Evolutionary conservation across 2,329 filamentous ascomycete genomes (phyloP).

Genomic region (Coniochaeta sp.): DNA sequence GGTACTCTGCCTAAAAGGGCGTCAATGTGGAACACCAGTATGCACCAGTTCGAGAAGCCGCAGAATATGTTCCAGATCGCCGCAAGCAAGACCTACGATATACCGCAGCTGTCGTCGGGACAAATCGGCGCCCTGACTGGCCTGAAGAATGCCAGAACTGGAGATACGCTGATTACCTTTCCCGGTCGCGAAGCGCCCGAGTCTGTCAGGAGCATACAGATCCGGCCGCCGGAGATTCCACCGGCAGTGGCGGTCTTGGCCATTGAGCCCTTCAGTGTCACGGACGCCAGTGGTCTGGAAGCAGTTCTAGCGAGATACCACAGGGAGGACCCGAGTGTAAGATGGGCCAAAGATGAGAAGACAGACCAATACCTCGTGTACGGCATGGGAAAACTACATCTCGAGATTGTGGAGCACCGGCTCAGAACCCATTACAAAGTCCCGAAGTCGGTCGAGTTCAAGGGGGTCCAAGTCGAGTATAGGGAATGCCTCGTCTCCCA

Average conservation of each 20-base stretch:
- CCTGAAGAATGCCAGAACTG: slow-evolving; percentile 84
- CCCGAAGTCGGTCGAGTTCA: slow-evolving; percentile 64
- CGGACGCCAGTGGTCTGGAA: slow-evolving; percentile 68
- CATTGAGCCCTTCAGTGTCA: slow-evolving; percentile 62
- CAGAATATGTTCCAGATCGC: slow-evolving; percentile 84
- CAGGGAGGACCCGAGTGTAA: slow-evolving; percentile 85
- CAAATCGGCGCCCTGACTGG: slow-evolving; percentile 93
- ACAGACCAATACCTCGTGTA: slow-evolving; percentile 89
- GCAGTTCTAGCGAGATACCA: slow-evolving; percentile 70
- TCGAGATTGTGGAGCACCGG: slow-evolving; percentile 86
- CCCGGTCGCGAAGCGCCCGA: slow-evolving; percentile 54
- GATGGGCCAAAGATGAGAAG: slow-evolving; percentile 78
- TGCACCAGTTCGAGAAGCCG: slow-evolving; percentile 70
- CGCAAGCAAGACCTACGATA: slow-evolving; percentile 77
- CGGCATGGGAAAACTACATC: slow-evolving; percentile 92
- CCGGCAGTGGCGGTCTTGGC: slow-evolving; percentile 96
- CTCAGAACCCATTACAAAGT: slow-evolving; percentile 84
- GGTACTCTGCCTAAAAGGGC: slow-evolving; percentile 69
- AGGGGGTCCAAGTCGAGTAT: slow-evolving; percentile 91
- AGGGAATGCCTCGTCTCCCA: slow-evolving; percentile 66
- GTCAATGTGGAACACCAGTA: slow-evolving; percentile 78
- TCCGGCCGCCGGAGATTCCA: slow-evolving; percentile 81
- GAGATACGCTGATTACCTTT: slow-evolving; percentile 81
- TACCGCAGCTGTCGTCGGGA: slow-evolving; percentile 70
- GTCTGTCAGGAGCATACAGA: slow-evolving; percentile 65